A percentile compares a stretch with the other conserved stretches of the same genome.
Conservation (phyloP, 2,329 filamentous ascomycete species). For the Fusarium sp. region DNA sequence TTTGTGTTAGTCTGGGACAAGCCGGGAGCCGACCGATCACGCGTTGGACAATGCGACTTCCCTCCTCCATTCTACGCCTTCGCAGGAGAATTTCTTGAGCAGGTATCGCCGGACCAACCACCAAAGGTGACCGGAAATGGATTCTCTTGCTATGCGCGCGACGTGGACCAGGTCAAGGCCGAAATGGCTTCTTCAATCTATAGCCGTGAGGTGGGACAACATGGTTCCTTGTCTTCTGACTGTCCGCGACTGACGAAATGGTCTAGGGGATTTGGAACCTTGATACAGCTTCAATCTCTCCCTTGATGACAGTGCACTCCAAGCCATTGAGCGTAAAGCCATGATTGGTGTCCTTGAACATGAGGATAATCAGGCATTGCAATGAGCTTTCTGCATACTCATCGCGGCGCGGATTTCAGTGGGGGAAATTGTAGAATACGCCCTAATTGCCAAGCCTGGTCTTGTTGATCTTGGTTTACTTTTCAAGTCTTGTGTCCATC, state of each 20-base stretch:
- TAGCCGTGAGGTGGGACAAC: neutral
- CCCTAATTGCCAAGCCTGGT: no score
- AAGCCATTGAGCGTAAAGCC: neutral
- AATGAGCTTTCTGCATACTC: no score
- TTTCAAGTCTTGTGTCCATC: no score
- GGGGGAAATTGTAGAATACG: no score
- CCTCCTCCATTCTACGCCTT: neutral
- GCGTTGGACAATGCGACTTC: neutral
- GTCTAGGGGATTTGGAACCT: neutral
- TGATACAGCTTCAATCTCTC: neutral
- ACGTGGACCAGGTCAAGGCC: neutral
- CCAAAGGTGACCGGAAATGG: neutral
- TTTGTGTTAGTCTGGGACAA: neutral
- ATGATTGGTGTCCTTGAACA: neutral
- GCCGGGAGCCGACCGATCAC: neutral
- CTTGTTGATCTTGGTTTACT: no score
- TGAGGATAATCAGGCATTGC: neutral
- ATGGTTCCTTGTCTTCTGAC: neutral
- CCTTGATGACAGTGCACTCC: neutral
- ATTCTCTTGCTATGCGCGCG: neutral
- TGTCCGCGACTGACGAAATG: neutral
- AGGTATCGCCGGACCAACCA: neutral
- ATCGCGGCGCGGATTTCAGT: no score
- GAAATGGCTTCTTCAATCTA: neutral
- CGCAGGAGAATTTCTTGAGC: neutral